Conservation (phyloP, 2,329 filamentous ascomycete genomes). For the Talaromyces verruculosus region DNA sequence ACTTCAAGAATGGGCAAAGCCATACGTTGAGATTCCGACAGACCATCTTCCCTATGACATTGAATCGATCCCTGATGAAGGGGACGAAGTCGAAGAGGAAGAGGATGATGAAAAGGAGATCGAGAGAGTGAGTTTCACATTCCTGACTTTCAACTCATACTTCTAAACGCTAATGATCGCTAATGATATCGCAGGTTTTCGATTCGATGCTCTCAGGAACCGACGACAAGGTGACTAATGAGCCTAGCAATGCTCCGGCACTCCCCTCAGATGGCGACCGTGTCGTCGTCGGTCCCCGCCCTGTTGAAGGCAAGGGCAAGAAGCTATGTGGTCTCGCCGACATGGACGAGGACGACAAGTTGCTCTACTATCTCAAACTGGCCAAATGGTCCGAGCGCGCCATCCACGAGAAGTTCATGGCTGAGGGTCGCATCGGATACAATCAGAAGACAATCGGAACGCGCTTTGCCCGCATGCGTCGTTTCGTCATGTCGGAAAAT, state of each 20-base stretch:
- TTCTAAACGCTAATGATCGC: neutral
- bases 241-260: neutral
- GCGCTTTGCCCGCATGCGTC: slow-evolving; percentile 49
- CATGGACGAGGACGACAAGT: slow-evolving; percentile 50
- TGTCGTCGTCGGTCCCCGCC: slow-evolving; percentile 43
- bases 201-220: neutral
- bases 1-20: slow-evolving; percentile 3
- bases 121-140: neutral
- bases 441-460: slow-evolving; percentile 50
- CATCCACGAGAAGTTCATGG: slow-evolving; percentile 44
- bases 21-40: neutral
- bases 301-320: slow-evolving; percentile 42
- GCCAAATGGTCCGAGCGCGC: slow-evolving; percentile 41
- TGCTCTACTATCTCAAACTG: slow-evolving; percentile 36
- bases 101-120: slow-evolving; percentile 6
- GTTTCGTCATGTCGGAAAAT: slow-evolving; percentile 43
- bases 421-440: slow-evolving; percentile 47
- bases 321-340: slow-evolving; percentile 39
- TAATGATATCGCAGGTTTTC: neutral
- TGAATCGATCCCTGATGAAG: neutral
- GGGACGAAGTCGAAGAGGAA: neutral
- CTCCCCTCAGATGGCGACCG: slow-evolving; percentile 45
- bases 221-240: neutral
- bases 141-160: neutral
- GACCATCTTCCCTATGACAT: neutral